Percentiles rank a stretch among this genome's conserved stretches.
These are phyloP conservation scores for Comarum palustre DNA, from an alignment of 306 rosid species.

Conservation along the genomic window DNA sequence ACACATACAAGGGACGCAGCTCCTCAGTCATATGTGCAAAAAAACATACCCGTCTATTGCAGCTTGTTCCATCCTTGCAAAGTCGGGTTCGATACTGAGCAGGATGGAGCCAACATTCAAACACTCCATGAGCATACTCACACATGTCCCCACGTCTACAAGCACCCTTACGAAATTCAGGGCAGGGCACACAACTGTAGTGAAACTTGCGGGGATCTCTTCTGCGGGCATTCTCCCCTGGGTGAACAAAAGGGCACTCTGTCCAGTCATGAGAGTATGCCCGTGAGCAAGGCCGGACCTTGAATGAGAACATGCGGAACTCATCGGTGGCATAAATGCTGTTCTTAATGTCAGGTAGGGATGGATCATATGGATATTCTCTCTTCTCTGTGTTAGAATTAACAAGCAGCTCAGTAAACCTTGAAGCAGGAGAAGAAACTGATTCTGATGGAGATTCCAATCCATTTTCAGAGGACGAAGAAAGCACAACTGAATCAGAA, in stretches of 20 bases:
- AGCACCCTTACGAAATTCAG: slow-evolving; percentile 85
- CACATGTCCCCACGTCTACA: slow-evolving; percentile 92
- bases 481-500: slow-evolving; percentile 45
- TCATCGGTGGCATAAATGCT: slow-evolving; percentile 87
- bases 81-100: slow-evolving; percentile 91
- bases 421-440: slow-evolving; percentile 47
- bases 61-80: slow-evolving; percentile 80
- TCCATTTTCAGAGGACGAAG: slow-evolving; percentile 53
- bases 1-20: slow-evolving; percentile 74
- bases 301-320: slow-evolving; percentile 87
- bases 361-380: slow-evolving; percentile 83
- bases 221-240: slow-evolving; percentile 93
- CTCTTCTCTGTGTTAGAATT: slow-evolving; percentile 54
- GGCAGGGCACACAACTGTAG: slow-evolving; percentile 93
- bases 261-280: slow-evolving; percentile 97
- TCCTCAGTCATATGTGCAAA: slow-evolving; percentile 77
- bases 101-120: slow-evolving; percentile 95
- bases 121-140: slow-evolving; percentile 94
- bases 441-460: slow-evolving; percentile 51
- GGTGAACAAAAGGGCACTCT: slow-evolving; percentile 93
- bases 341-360: slow-evolving; percentile 89
- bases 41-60: slow-evolving; percentile 79
- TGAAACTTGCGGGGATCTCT: slow-evolving; percentile 89
- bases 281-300: slow-evolving; percentile 92
- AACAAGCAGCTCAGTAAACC: slow-evolving; percentile 43